Base-by-base conservation (phyloP, 345 rosid species). In the Lepidium didymum region DNA sequence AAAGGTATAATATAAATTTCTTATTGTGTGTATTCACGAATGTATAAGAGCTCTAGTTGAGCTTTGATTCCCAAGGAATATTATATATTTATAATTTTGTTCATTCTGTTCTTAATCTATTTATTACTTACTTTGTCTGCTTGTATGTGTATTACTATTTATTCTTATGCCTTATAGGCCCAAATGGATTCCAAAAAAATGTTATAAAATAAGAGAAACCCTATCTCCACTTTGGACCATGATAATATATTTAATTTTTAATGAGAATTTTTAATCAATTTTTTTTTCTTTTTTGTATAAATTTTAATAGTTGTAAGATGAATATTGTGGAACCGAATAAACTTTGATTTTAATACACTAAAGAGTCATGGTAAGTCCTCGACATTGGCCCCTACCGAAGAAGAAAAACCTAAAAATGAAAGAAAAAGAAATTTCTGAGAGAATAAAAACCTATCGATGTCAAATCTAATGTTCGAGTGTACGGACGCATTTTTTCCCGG, bases 151-250 rank as follows among this genome's bases (percentile, higher is more conserved):
- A 37, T n/a, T n/a, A n/a, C n/a, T n/a, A n/a, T 36, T 67, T 67
- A 74, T 74, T 74, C 78, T 37, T 45, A 33, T 60, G 37, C 52
- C 52, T 53, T 43, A 43, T 73, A 64, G 59, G 15, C 34, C 61
- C 57, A 44, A 67, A 67, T 74, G 77, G 68, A 56, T 74, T 59
- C 68, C 67, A 53, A 37, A 66, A 27, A 10, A 53, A 44, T 61
- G 52, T 51, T 61, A 74, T 60, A 61, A 74, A 53, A 36, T 43
- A 43, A 9, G 12, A 54, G 52, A 67, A 74, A 68, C 37, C 56
- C 58, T 67, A 74, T 74, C 77, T 67, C 68, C 77, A 74, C 73
- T 67, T 67, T 60, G 64, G 57, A 67, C 58, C 64, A 74, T 67
- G 78, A 74, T 74, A 67, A 74, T 29, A 67, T 74, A 35, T 15